A percentile compares a stretch with the other conserved stretches of the same genome.
These are phyloP conservation scores for Fusarium musae DNA, from an alignment of 2,329 filamentous ascomycete genomes.

Conservation along the genomic window DNA sequence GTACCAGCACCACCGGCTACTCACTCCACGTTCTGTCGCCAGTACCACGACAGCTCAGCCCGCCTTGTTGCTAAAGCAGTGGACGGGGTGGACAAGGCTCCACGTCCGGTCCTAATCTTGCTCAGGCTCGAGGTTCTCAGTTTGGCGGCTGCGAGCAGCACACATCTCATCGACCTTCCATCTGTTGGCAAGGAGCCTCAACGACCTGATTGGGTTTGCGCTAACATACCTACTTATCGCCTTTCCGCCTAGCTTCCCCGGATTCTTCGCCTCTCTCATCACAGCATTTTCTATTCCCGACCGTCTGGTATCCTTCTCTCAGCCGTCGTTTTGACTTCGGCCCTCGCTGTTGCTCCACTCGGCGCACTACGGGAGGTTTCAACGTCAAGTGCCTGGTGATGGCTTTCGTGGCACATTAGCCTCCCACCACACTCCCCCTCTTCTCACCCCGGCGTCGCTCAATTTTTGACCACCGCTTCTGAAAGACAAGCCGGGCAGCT, in stretches of 20 bases:
- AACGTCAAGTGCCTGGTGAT: slow-evolving; percentile 46
- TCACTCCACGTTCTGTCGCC: slow-evolving; percentile 28
- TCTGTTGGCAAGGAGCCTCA: slow-evolving; percentile 28
- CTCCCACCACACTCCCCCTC: slow-evolving; percentile 48
- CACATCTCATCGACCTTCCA: slow-evolving; percentile 32
- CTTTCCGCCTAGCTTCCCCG: slow-evolving; percentile 41
- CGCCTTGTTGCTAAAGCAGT: slow-evolving; percentile 27
- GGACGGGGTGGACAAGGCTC: slow-evolving; percentile 34
- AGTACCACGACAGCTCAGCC: slow-evolving; percentile 42
- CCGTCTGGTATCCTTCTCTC: slow-evolving; percentile 39
- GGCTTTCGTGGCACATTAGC: slow-evolving; percentile 51
- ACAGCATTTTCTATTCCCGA: slow-evolving; percentile 36
- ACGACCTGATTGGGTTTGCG: slow-evolving; percentile 34
- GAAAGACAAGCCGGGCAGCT: slow-evolving; percentile 43
- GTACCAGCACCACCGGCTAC: slow-evolving; percentile 21
- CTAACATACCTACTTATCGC: slow-evolving; percentile 37
- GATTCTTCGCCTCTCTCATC: slow-evolving; percentile 36
- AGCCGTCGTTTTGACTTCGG: slow-evolving; percentile 35
- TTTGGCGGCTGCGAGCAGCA: slow-evolving; percentile 36
- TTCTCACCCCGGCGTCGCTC: slow-evolving; percentile 47
- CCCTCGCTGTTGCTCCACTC: slow-evolving; percentile 44
- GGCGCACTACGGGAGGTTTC: slow-evolving; percentile 43
- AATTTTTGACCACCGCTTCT: slow-evolving; percentile 45
- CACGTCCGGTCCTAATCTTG: slow-evolving; percentile 29
- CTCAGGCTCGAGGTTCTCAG: slow-evolving; percentile 27